A percentile compares a stretch with the other conserved stretches of the same genome.
phyloP scores from a whole-genome alignment of 371 early-diverging fungal genomes.

The Zancudomyces culisetae region DNA sequence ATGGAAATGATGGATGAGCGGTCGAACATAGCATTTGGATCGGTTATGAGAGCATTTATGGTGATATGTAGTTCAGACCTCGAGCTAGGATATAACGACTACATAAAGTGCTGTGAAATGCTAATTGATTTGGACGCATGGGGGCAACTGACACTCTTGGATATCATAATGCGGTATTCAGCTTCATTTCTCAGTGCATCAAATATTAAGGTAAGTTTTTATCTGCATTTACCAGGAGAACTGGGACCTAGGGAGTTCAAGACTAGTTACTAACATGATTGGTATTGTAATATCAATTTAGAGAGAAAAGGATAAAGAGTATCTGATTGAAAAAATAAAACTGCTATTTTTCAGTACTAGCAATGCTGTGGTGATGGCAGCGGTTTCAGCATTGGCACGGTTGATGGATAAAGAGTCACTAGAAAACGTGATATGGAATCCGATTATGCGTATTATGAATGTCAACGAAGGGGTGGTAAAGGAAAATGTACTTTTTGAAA shows the following conservation, averaged over 20 bases:
- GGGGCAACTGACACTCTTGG: constrained; percentile 78
- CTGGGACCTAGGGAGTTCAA: too few species aligned
- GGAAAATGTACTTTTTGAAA: constrained; percentile 56
- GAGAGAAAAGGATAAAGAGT: constrained; percentile 55
- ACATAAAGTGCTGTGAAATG: constrained; percentile 63
- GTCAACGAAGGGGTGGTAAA: constrained; percentile 54
- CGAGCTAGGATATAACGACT: constrained; percentile 76
- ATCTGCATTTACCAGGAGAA: too few species aligned
- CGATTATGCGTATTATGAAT: constrained; percentile 56
- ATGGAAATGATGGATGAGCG: constrained; percentile 57
- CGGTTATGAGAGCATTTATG: constrained; percentile 68
- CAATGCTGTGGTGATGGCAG: constrained; percentile 66
- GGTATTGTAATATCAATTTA: too few species aligned
- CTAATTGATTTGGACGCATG: constrained; percentile 82
- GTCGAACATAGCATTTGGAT: constrained; percentile 70
- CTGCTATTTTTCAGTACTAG: constrained; percentile 74
- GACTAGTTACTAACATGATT: too few species aligned
- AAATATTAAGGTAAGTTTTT: too few species aligned
- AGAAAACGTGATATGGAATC: constrained; percentile 38
- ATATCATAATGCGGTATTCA: constrained; percentile 62
- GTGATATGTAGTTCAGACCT: constrained; percentile 66
- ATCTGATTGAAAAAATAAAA: constrained; percentile 42
- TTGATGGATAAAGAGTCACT: constrained; percentile 45
- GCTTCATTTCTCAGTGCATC: too few species aligned
- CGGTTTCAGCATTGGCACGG: constrained; percentile 48